phyloP scores from a whole-genome alignment of 306 rosid species.

The Vachellia pachyceras region DNA sequence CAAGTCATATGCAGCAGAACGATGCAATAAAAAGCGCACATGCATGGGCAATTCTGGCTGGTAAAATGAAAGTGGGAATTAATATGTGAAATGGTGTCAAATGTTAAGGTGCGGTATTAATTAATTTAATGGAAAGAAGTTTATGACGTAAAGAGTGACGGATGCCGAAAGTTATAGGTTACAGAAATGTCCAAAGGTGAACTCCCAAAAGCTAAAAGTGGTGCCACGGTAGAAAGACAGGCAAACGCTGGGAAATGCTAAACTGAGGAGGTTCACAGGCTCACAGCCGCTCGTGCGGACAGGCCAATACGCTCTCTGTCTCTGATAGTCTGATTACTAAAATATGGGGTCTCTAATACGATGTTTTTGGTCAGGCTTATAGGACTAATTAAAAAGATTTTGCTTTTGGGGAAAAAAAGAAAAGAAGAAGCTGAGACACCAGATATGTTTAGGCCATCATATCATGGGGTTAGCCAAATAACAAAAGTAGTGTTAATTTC shows the following conservation, averaged over 20 bases:
- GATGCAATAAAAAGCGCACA: not conserved
- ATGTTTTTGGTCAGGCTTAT: not conserved
- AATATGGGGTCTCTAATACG: not conserved
- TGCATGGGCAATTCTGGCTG: not conserved
- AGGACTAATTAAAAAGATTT: not conserved
- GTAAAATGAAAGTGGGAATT: not conserved
- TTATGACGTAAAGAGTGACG: not conserved
- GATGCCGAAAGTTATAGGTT: not conserved
- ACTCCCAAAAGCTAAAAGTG: not conserved
- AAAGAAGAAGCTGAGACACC: not conserved
- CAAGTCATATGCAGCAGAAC: not conserved
- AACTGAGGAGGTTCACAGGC: not conserved
- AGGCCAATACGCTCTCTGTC: not conserved
- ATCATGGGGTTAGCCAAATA: not conserved
- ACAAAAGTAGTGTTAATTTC: not conserved
- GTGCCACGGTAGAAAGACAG: not conserved
- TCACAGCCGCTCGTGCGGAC: conserved; percentile 20
- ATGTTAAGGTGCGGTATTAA: not conserved
- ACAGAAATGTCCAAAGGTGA: conserved; percentile 1
- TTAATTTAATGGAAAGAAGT: not conserved
- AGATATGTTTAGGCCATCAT: not conserved
- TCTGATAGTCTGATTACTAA: not conserved
- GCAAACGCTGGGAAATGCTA: not conserved
- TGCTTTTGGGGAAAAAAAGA: no score
- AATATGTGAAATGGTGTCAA: not conserved